Conservation (phyloP, 495 filamentous ascomycete species). For the Hypoxylon subgilvum region DNA sequence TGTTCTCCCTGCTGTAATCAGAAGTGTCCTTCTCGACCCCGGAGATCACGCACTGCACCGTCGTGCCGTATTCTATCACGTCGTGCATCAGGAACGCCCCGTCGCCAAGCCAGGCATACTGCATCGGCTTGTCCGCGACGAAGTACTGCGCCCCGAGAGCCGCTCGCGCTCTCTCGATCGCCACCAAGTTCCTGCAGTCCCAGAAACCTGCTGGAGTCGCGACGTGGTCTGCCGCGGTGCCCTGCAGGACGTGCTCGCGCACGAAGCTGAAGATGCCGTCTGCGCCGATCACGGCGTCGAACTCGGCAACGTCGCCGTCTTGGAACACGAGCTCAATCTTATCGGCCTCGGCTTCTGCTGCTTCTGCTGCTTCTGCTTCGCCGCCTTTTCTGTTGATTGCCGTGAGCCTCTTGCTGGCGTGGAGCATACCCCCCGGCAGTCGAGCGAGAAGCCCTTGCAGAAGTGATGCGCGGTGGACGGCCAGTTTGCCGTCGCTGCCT, state of each 20-base stretch:
- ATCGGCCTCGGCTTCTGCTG: too few relatives aligned
- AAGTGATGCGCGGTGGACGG: not conserved
- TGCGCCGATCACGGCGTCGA: conserved; percentile 22
- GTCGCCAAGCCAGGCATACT: conserved; percentile 18
- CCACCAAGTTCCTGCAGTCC: conserved; percentile 2
- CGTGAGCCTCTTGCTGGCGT: not conserved
- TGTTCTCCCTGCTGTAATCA: not conserved
- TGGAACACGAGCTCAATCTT: too few relatives aligned
- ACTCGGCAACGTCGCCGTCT: not conserved
- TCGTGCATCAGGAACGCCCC: conserved; percentile 22
- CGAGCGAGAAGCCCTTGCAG: not conserved
- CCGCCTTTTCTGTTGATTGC: not conserved
- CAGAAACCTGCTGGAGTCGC: conserved; percentile 14
- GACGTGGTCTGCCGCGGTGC: not conserved
- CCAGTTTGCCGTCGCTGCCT: not conserved
- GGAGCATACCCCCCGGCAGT: not conserved
- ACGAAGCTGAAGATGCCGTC: conserved; percentile 26
- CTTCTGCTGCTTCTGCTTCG: too few relatives aligned
- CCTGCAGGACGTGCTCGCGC: conserved; percentile 5
- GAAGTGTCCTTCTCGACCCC: conserved; percentile 3
- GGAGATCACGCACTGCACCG: conserved; percentile 22
- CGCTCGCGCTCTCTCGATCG: conserved; percentile 7
- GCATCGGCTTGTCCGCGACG: not conserved
- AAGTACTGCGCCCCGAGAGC: conserved; percentile 9
- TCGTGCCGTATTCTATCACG: conserved; percentile 8